A percentile compares a stretch with the other conserved stretches of the same genome.
Conservation (phyloP, 192 early-diverging fungal species). For the Gamsiella multidivaricata region DNA sequence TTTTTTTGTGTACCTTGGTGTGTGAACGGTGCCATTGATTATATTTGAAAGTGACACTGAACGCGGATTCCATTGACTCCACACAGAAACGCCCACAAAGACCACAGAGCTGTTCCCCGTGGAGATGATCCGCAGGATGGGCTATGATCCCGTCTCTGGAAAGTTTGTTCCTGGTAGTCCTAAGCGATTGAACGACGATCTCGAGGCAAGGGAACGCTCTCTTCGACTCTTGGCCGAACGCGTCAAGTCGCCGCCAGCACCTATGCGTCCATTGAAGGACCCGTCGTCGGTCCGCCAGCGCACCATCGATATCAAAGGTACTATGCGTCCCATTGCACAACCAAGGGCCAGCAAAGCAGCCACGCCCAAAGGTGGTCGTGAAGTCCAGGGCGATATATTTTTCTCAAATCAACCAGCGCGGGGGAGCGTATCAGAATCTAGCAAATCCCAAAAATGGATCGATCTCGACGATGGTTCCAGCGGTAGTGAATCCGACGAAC, state of each 20-base stretch:
- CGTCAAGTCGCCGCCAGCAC: constrained; percentile 39
- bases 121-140: constrained; percentile 51
- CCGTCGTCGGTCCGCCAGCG: constrained; percentile 3
- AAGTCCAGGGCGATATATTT: constrained; percentile 25
- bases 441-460: constrained; percentile 19
- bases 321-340: constrained; percentile 12
- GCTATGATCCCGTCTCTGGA: constrained; percentile 47
- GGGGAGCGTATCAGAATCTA: neutral
- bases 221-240: constrained; percentile 38
- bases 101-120: constrained; percentile 29
- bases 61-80: neutral
- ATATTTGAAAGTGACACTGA: neutral
- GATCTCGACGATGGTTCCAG: constrained; percentile 19
- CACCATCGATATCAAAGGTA: constrained; percentile 21
- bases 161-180: constrained; percentile 48
- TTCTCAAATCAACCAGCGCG: neutral
- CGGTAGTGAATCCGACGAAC: constrained; percentile 2
- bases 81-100: constrained; percentile 37
- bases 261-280: neutral
- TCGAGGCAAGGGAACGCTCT: constrained; percentile 44
- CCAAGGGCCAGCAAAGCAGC: constrained; percentile 1
- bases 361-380: neutral
- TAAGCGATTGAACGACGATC: constrained; percentile 32
- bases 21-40: neutral
- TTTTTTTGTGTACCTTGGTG: neutral